Conservation (phyloP, 2,329 filamentous ascomycete species). For the Xylaria sp. region DNA sequence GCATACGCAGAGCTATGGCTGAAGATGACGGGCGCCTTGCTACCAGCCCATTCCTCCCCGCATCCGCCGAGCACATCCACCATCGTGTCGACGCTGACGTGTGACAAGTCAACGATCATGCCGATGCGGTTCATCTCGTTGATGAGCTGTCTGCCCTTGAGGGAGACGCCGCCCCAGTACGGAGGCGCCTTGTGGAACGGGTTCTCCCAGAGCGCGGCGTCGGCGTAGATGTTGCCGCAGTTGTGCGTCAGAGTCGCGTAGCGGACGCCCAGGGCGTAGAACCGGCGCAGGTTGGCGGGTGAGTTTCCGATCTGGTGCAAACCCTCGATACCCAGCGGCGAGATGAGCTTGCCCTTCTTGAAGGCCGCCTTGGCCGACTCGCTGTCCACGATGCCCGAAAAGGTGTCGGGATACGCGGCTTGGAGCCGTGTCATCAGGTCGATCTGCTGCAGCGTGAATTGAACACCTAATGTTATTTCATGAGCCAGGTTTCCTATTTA, state of each 20-base stretch:
- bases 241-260: slow-evolving; percentile 94
- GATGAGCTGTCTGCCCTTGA: slow-evolving; percentile 73
- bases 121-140: slow-evolving; percentile 94
- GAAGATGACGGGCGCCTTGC: slow-evolving; percentile 85
- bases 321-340: slow-evolving; percentile 83
- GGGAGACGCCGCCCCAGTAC: slow-evolving; percentile 77
- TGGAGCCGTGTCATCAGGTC: slow-evolving; percentile 71
- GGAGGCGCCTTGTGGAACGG: slow-evolving; percentile 64
- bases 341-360: slow-evolving; percentile 72
- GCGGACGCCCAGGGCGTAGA: slow-evolving; percentile 80
- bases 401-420: slow-evolving; percentile 59
- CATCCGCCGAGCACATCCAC: slow-evolving; percentile 76
- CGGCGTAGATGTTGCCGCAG: slow-evolving; percentile 90
- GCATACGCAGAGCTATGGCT: slow-evolving; percentile 85
- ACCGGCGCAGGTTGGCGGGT: slow-evolving; percentile 77
- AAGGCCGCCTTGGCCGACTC: slow-evolving; percentile 71
- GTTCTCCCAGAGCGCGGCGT: slow-evolving; percentile 75
- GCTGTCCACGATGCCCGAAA: slow-evolving; percentile 72
- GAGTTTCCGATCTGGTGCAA: slow-evolving; percentile 94
- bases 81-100: slow-evolving; percentile 83
- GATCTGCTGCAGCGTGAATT: slow-evolving; percentile 72
- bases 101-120: slow-evolving; percentile 91
- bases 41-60: slow-evolving; percentile 69
- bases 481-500: slow-evolving; percentile 23
- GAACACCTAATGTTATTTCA: slow-evolving; percentile 64